phyloP scores from a whole-genome alignment of 208 protist genomes.

The Crithidia bombi region DNA sequence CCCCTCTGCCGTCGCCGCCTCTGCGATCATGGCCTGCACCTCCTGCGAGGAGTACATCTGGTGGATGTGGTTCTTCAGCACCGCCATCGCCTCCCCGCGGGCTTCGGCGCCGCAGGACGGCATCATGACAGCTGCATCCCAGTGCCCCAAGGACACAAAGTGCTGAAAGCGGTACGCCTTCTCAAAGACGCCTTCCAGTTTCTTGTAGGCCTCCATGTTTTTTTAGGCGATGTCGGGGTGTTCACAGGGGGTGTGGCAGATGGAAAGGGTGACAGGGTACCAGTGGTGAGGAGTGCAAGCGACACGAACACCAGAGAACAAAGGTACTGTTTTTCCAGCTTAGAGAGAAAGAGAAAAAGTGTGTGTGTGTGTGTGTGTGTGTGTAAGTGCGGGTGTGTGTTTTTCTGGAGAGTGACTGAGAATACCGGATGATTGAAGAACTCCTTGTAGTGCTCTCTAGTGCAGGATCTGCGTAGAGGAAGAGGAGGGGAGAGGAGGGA shows the following conservation, averaged over 20 bases:
- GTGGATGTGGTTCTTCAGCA: conserved; percentile 37
- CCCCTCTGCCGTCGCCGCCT: background rate
- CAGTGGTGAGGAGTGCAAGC: too few species aligned
- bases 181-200: conserved; percentile 41
- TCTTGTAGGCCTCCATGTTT: conserved; percentile 22
- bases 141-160: conserved; percentile 36
- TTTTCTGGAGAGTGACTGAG: too few species aligned
- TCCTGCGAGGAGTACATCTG: conserved; percentile 35
- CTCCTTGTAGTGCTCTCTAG: too few species aligned
- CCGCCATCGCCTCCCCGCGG: conserved; percentile 42
- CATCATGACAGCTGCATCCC: conserved; percentile 61
- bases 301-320: too few species aligned
- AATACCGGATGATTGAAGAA: too few species aligned
- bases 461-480: too few species aligned
- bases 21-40: conserved; percentile 13
- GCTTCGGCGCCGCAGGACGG: conserved; percentile 41
- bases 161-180: conserved; percentile 45
- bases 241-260: background rate
- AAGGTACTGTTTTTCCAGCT: too few species aligned
- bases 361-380: too few species aligned
- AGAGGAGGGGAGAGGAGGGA: too few species aligned
- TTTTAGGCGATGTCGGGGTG: background rate
- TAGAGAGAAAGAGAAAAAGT: too few species aligned
- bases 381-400: too few species aligned
- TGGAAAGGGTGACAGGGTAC: too few species aligned